Conservation (phyloP, 2,329 filamentous ascomycete genomes). For the Ceratocystis papillata region DNA sequence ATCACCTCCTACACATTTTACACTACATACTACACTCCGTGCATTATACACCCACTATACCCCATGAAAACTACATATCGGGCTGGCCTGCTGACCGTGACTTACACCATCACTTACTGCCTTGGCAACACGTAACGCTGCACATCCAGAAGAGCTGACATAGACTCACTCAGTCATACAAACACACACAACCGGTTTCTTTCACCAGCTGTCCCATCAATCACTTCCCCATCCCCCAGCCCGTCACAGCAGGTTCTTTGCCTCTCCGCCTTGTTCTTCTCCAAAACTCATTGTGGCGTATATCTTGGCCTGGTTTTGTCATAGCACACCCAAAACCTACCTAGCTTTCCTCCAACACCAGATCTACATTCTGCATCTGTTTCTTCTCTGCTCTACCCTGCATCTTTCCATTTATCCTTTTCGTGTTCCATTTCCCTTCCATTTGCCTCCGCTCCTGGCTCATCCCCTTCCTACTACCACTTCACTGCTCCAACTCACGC, state of each 20-base stretch:
- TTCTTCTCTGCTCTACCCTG: background rate
- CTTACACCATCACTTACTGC: background rate
- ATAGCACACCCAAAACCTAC: no score
- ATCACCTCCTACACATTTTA: background rate
- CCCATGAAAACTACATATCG: background rate
- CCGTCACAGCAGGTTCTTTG: background rate
- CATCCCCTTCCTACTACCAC: no score
- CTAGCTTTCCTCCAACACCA: background rate
- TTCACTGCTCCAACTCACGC: background rate
- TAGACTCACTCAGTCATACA: background rate
- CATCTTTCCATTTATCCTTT: background rate
- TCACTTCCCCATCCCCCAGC: no score
- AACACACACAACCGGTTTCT: background rate
- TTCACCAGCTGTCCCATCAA: no score
- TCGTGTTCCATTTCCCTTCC: background rate
- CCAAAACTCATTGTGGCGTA: background rate
- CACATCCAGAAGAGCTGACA: background rate
- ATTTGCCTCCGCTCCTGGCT: no score
- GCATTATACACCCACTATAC: no score
- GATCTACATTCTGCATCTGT: background rate
- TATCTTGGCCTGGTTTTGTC: background rate
- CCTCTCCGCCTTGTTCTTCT: background rate
- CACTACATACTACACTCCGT: background rate
- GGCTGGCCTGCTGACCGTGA: background rate
- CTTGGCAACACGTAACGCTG: no score